These are phyloP conservation scores for Leccinum subgranulosum DNA, from an alignment of 768 basidiomycete genomes.

Conservation along the genomic window DNA sequence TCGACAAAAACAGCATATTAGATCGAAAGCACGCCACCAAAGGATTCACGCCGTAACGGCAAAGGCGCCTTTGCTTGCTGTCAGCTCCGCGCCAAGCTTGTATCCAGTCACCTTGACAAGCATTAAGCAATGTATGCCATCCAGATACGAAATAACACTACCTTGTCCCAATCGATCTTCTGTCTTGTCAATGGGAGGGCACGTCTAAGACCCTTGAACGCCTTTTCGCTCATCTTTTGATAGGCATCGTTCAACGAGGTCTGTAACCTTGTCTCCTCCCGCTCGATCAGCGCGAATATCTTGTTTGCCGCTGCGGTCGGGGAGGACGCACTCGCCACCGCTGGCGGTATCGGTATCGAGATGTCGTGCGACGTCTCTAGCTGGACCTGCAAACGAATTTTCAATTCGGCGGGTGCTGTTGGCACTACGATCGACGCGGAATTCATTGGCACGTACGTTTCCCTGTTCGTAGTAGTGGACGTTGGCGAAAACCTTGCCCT, in stretches of 20 bases:
- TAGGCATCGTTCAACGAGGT: constrained; percentile 77
- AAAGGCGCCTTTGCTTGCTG: constrained; percentile 61
- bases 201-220: constrained; percentile 86
- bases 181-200: constrained; percentile 90
- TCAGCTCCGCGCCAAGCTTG: constrained; percentile 74
- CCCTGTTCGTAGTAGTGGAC: constrained; percentile 99
- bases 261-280: constrained; percentile 81
- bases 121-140: neutral
- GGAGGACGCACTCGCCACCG: constrained; percentile 49
- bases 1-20: neutral
- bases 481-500: constrained; percentile 75
- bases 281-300: constrained; percentile 75
- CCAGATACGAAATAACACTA: constrained; percentile 26
- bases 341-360: constrained; percentile 56
- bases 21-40: neutral
- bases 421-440: neutral
- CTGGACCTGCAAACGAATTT: constrained; percentile 65
- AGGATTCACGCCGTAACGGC: constrained; percentile 24
- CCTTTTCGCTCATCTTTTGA: constrained; percentile 87
- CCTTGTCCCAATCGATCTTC: constrained; percentile 97
- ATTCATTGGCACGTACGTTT: constrained; percentile 54
- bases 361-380: constrained; percentile 71
- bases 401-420: neutral
- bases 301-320: constrained; percentile 58
- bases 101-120: constrained; percentile 44